Evolutionary conservation across 2,329 filamentous ascomycete genomes (phyloP), one percentile per base, ranked within the genome.

Genomic region (Aspergillus sergii): DNA sequence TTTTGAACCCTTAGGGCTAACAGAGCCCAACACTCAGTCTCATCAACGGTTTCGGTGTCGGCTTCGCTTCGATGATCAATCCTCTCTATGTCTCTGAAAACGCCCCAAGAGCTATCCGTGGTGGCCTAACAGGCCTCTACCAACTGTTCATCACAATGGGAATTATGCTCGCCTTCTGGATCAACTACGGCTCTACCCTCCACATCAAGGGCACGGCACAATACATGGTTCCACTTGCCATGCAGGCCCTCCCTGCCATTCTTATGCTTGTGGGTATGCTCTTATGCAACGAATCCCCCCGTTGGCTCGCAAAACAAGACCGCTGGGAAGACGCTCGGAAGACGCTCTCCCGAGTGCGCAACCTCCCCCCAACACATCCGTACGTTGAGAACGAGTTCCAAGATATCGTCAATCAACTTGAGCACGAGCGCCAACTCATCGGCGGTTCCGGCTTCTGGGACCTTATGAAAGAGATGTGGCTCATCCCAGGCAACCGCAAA

Each of bases 281-380:
- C 1, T 74, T 89, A 57, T 89, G 88, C 71, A 84, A 86, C 70
- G 88, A 91, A 70, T 89, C 87, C 8, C 89, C 89, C 16, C 84
- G 89, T 67, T 91, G 86, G 85, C 84, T 89, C 28, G 89, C 89
- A 28, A 86, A 87, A 68, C 83, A 87, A 69, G 88, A 91, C 69
- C 83, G 88, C 66, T 91, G 88, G 88, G 89, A 91, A 64, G 80
- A 88, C 46, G 86, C 89, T 1, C 84, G 83, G 3, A 64, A 63
- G 0, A 84, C 87, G 21, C 82, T 92, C 8, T 81, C 84, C 23
- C 80, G 76, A 43, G 81, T 92, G 46, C 85, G 89, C 45, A 80
- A 85, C 61, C 79, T 90, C 3, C 79, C 82, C 1, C 61, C 78
- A 12, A 78, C 79, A 12, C 85, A 88, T 68, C 80, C 81, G 0